Base-by-base conservation (phyloP, 371 early-diverging fungal species). In the Rhizopus arrhizus region DNA sequence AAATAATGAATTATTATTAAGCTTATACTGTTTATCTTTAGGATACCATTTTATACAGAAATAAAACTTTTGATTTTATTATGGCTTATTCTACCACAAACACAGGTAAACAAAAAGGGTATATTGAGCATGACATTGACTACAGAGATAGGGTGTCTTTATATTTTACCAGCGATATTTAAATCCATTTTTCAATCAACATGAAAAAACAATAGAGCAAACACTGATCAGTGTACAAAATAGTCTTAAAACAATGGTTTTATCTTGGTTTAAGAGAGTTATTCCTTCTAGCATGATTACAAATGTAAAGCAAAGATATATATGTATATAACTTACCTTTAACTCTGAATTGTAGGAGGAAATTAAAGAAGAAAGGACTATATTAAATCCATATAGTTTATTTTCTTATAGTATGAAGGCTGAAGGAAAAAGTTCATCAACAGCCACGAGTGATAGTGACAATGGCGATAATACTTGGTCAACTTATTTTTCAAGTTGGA, bases 51-150 rank as follows among this genome's bases (percentile, higher is more conserved):
- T 49, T 80, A 80, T 43, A 64, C 54, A 13, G 75, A 77, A 41
- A 43, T 75, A 36, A 80, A 80, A 46, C 38, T 75, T 0, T 9
- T 72, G 0, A 13, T 80, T 32, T 53, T 77, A 9, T 9, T 80
- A 51, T 80, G 77, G 77, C 57, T 80, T 9, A 80, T 77, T 9
- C 56, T 80, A 7, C 80, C 80, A 8, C 80, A 80, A 35, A 80
- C 77, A 42, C 73, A 80, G 61, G 79, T 73, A 64, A 47, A 16
- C 10, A 5, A 28, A 43, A 11, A 45, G 2, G 4, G 34, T 13
- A 10, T 32, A 34, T 11, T 35, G 4, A 32, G 15, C 15, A 35
- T 34, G 4, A 11, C 3, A 15, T 22, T 22, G 22, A 22, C 22
- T 22, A 2, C 22, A 22, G 2, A 13, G 10, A 41, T 49, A 70